Evolutionary conservation across 257 asterid genomes (phyloP).

Genomic region (Ballota nigra): DNA sequence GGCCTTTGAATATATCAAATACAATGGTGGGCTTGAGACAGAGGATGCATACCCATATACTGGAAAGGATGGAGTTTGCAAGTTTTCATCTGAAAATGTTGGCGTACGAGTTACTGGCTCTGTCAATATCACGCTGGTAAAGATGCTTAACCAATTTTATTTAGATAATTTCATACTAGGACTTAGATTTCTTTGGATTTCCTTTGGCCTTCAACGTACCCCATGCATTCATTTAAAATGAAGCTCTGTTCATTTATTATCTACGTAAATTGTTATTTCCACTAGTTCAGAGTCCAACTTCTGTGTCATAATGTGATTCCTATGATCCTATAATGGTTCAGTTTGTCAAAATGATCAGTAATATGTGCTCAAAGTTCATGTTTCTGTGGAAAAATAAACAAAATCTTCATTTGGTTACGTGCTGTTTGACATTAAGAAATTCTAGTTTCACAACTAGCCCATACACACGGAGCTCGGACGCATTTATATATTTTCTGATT

Average conservation of each 20-base stretch:
- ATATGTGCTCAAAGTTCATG: background rate
- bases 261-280: background rate
- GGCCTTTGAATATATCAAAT: constrained; percentile 94
- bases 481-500: constrained; percentile 1
- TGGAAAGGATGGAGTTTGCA: constrained; percentile 66
- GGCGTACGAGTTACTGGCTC: constrained; percentile 65
- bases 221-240: background rate
- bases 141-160: constrained; percentile 21
- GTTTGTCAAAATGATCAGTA: background rate
- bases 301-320: background rate
- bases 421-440: background rate
- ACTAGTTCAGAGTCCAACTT: background rate
- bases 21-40: constrained; percentile 84
- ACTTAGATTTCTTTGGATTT: background rate
- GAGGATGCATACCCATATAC: constrained; percentile 87
- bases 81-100: constrained; percentile 64
- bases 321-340: background rate
- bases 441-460: background rate
- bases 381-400: background rate
- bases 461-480: background rate
- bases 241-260: background rate
- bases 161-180: background rate
- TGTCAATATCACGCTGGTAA: constrained; percentile 91
- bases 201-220: background rate
- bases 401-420: background rate